Evolutionary conservation across 768 basidiomycete species (phyloP).

Genomic region (Lactarius trivialis): DNA sequence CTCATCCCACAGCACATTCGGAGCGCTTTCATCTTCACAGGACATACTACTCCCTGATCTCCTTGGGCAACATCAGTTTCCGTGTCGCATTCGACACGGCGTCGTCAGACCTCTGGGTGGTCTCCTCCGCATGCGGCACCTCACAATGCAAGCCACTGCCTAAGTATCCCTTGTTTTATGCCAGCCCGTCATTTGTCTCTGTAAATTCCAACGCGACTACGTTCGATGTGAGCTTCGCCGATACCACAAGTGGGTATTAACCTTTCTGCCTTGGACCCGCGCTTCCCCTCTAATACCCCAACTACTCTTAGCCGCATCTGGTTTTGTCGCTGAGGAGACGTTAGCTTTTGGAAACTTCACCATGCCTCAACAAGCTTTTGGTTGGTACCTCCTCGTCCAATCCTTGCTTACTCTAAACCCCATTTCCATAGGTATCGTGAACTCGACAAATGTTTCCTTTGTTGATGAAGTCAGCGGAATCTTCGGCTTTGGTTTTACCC

Average conservation of each 20-base stretch:
- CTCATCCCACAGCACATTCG: neutral
- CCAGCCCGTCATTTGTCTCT: conserved; percentile 56
- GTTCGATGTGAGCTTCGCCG: conserved; percentile 58
- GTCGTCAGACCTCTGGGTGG: conserved; percentile 66
- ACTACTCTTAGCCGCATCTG: conserved; percentile 45
- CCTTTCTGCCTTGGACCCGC: neutral
- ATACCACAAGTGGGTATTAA: conserved; percentile 53
- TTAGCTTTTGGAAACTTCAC: conserved; percentile 56
- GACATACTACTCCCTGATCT: conserved; percentile 60
- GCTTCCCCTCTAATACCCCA: neutral
- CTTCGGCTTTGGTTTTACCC: conserved; percentile 69
- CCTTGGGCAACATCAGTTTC: conserved; percentile 56
- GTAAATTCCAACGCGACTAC: conserved; percentile 55
- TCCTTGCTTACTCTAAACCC: neutral
- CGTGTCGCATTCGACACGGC: conserved; percentile 70
- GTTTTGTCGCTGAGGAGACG: conserved; percentile 65
- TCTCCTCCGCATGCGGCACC: conserved; percentile 56
- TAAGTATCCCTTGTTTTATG: conserved; percentile 61
- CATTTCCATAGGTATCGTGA: conserved; percentile 46
- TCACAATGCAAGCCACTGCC: conserved; percentile 52
- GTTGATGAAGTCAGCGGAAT: conserved; percentile 62
- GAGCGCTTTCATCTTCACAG: conserved; percentile 30
- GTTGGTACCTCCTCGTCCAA: conserved; percentile 34
- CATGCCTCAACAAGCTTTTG: conserved; percentile 56
- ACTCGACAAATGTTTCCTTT: conserved; percentile 55